phyloP scores from a whole-genome alignment of 176 grass and related monocot species.

The Hordeum marinum region DNA sequence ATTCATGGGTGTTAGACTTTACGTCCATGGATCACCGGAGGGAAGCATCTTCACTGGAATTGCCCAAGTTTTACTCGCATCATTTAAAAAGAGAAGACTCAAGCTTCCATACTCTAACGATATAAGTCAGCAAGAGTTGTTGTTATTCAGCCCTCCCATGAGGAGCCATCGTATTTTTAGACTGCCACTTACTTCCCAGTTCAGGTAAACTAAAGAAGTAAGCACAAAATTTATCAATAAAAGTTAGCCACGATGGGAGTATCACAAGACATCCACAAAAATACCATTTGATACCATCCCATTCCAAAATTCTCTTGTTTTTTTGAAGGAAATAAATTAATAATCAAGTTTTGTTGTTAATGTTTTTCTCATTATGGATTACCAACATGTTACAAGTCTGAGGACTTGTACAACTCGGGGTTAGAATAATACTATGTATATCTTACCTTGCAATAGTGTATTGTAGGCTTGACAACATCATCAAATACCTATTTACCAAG shows the following conservation, averaged over 20 bases:
- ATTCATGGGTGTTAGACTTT: slow-evolving; percentile 48
- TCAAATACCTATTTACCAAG: background rate
- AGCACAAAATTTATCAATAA: slow-evolving; percentile 8
- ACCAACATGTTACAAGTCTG: background rate
- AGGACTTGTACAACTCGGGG: background rate
- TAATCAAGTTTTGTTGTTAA: background rate
- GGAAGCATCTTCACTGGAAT: slow-evolving; percentile 54
- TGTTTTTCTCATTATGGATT: background rate
- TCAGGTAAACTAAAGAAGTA: slow-evolving; percentile 36
- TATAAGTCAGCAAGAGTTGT: slow-evolving; percentile 37
- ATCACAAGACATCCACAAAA: slow-evolving; percentile 11
- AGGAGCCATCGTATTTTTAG: slow-evolving; percentile 25
- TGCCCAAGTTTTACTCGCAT: slow-evolving; percentile 41
- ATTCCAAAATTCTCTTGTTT: background rate
- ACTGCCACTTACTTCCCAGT: slow-evolving; percentile 64
- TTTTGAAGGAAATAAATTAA: background rate
- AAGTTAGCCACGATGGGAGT: background rate
- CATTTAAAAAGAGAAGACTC: slow-evolving; percentile 51
- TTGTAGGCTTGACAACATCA: background rate
- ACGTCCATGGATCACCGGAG: slow-evolving; percentile 49
- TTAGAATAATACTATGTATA: background rate
- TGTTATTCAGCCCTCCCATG: slow-evolving; percentile 45
- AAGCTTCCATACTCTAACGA: slow-evolving; percentile 35
- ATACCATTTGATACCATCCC: background rate
- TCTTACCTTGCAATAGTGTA: background rate